Conservation (phyloP, 768 basidiomycete species). For the Dendrothele bispora region DNA sequence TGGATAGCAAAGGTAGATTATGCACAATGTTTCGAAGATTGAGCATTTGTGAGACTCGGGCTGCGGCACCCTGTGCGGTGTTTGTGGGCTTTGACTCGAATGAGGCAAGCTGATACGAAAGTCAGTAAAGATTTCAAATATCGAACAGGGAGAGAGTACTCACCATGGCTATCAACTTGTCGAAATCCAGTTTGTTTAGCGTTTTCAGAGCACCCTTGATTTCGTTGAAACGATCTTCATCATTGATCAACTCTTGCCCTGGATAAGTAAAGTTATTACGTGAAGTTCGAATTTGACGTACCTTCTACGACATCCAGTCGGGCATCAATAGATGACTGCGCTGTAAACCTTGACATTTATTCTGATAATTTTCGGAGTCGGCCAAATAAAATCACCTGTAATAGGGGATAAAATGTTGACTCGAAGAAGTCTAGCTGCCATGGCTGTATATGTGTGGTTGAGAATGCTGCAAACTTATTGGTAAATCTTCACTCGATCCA, state of each 20-base stretch:
- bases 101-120: slow-evolving; percentile 56
- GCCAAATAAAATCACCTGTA: no score
- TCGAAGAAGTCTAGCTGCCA: slow-evolving; percentile 81
- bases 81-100: slow-evolving; percentile 56
- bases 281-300: slow-evolving; percentile 17
- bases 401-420: slow-evolving; percentile 82
- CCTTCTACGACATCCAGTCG: slow-evolving; percentile 89
- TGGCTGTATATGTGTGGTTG: slow-evolving; percentile 86
- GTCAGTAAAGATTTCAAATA: background rate
- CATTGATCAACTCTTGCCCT: slow-evolving; percentile 66
- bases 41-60: slow-evolving; percentile 77
- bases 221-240: slow-evolving; percentile 71
- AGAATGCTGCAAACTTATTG: slow-evolving; percentile 56
- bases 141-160: slow-evolving; percentile 9
- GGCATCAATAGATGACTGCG: slow-evolving; percentile 67
- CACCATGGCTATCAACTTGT: slow-evolving; percentile 79
- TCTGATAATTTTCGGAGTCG: background rate
- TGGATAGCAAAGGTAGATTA: slow-evolving; percentile 61
- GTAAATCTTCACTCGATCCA: background rate
- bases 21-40: slow-evolving; percentile 72
- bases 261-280: slow-evolving; percentile 9
- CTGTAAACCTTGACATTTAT: slow-evolving; percentile 29
- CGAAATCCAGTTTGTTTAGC: slow-evolving; percentile 82
- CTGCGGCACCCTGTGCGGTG: slow-evolving; percentile 64
- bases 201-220: slow-evolving; percentile 67